These are phyloP conservation scores for Chamaenerion angustifolium DNA, from an alignment of 345 rosid genomes.

Conservation along the genomic window DNA sequence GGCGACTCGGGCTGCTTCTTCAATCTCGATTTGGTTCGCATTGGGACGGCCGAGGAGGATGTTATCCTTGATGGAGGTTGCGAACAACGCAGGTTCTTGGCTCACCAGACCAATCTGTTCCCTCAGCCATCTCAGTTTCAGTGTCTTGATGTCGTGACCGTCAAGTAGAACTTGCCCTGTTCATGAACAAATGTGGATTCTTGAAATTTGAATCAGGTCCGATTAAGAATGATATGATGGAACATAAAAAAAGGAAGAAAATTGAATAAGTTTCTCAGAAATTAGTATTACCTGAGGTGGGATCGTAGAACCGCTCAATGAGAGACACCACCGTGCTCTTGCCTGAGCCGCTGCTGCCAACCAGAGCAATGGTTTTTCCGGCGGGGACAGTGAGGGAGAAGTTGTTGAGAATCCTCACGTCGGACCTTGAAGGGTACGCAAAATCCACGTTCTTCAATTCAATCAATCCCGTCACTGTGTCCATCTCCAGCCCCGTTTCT, in stretches of 20 bases:
- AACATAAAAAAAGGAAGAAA: too few relatives aligned
- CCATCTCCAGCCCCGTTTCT: conserved; percentile 54
- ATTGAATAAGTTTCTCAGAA: neutral
- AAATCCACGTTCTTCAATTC: conserved; percentile 75
- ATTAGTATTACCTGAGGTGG: conserved; percentile 46
- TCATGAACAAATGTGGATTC: neutral
- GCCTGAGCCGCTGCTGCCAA: conserved; percentile 97
- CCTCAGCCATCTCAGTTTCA: conserved; percentile 82
- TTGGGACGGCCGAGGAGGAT: conserved; percentile 86
- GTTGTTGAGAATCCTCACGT: conserved; percentile 56
- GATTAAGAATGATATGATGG: too few relatives aligned
- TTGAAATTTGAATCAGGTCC: neutral
- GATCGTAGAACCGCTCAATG: conserved; percentile 92
- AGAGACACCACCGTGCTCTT: conserved; percentile 94
- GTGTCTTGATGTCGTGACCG: conserved; percentile 69
- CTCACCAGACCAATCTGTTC: conserved; percentile 96
- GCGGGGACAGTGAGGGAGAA: conserved; percentile 80
- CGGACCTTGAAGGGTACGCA: conserved; percentile 83
- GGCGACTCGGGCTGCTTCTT: conserved; percentile 95
- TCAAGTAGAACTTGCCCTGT: conserved; percentile 83
- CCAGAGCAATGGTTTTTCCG: conserved; percentile 91
- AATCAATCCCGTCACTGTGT: conserved; percentile 59
- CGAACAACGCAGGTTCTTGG: conserved; percentile 93
- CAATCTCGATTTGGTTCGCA: conserved; percentile 62
- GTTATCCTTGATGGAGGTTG: conserved; percentile 88